Percentiles rank a stretch among this genome's conserved stretches.
phyloP scores from a whole-genome alignment of 768 basidiomycete species.

The Tylopilus subfusipes region DNA sequence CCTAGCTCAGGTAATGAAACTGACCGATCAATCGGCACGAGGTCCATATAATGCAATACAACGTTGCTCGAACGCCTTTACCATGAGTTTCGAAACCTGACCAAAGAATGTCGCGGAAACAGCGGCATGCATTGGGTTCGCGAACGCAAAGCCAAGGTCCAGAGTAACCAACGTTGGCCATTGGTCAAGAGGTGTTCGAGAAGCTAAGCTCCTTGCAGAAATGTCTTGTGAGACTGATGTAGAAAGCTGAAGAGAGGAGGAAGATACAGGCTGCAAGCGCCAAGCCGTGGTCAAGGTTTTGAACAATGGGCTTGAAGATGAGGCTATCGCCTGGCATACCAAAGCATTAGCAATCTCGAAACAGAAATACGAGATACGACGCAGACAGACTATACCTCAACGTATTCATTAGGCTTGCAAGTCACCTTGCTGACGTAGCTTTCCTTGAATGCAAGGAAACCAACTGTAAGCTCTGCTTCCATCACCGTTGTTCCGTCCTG shows the following conservation, averaged over 20 bases:
- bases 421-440: slow-evolving; percentile 84
- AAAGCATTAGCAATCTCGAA: slow-evolving; percentile 8
- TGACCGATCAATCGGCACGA: slow-evolving; percentile 20
- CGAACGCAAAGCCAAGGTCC: slow-evolving; percentile 82
- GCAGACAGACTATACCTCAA: slow-evolving; percentile 47
- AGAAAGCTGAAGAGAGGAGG: slow-evolving; percentile 39
- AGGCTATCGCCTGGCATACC: slow-evolving; percentile 57
- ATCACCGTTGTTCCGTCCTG: slow-evolving; percentile 45
- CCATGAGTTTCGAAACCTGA: slow-evolving; percentile 84
- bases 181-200: slow-evolving; percentile 12
- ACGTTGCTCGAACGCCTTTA: slow-evolving; percentile 86
- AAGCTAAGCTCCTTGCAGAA: background rate
- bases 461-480: slow-evolving; percentile 84
- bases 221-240: slow-evolving; percentile 7
- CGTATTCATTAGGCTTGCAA: slow-evolving; percentile 72
- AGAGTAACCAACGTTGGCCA: slow-evolving; percentile 79
- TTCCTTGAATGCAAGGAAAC: slow-evolving; percentile 84
- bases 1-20: background rate
- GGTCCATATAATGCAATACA: slow-evolving; percentile 71
- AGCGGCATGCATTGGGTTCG: slow-evolving; percentile 79
- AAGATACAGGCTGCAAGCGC: slow-evolving; percentile 62
- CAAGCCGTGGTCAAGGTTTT: slow-evolving; percentile 67
- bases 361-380: slow-evolving; percentile 1
- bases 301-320: slow-evolving; percentile 71
- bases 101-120: slow-evolving; percentile 85